Conservation (phyloP, 2,329 filamentous ascomycete species). For the Diaporthe citrichinensis region DNA sequence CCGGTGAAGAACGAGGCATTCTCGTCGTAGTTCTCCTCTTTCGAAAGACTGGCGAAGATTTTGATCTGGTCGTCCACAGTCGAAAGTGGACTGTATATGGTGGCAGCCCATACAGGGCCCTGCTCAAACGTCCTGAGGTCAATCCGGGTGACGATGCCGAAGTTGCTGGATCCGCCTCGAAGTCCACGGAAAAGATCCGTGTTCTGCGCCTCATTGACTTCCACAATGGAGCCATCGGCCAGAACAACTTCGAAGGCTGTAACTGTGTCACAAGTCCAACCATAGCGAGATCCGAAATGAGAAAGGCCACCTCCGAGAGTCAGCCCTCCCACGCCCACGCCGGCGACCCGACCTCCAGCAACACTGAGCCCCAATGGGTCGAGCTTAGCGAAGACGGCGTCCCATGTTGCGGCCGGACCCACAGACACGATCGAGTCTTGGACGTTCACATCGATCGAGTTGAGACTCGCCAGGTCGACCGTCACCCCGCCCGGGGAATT, state of each 20-base stretch:
- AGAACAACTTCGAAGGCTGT: slow-evolving; percentile 26
- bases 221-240: slow-evolving; percentile 13
- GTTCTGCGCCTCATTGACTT: slow-evolving; percentile 31
- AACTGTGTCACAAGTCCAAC: slow-evolving; percentile 42
- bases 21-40: slow-evolving; percentile 14
- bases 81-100: neutral
- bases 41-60: neutral
- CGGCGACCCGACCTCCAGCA: slow-evolving; percentile 40
- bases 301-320: slow-evolving; percentile 41
- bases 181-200: slow-evolving; percentile 43
- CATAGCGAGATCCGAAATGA: slow-evolving; percentile 35
- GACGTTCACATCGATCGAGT: neutral
- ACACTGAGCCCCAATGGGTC: slow-evolving; percentile 40
- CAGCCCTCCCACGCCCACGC: slow-evolving; percentile 40
- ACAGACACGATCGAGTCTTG: slow-evolving; percentile 24
- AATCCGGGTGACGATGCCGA: slow-evolving; percentile 45
- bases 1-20: slow-evolving; percentile 13
- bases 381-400: slow-evolving; percentile 40
- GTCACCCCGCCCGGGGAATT: slow-evolving; percentile 19
- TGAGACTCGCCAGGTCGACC: slow-evolving; percentile 5
- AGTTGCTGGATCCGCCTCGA: slow-evolving; percentile 43
- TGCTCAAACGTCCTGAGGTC: slow-evolving; percentile 42
- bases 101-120: slow-evolving; percentile 39
- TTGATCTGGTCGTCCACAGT: slow-evolving; percentile 9
- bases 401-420: slow-evolving; percentile 35